phyloP scores from a whole-genome alignment of 75 land plant genomes.

The Azolla pinnata region DNA sequence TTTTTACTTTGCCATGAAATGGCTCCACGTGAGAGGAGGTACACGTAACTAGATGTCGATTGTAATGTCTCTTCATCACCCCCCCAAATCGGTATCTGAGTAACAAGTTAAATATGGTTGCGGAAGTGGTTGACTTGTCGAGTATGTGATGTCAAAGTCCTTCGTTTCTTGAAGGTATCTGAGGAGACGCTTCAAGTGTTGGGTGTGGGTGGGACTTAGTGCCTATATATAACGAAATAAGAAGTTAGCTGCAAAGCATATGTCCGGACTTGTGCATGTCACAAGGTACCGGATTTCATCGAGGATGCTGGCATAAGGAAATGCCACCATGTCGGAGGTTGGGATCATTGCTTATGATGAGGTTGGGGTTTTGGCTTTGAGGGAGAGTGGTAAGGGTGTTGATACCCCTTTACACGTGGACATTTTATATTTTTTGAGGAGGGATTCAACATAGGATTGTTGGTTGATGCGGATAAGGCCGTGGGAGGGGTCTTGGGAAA shows the following conservation, averaged over 20 bases:
- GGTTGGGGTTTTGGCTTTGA: background rate
- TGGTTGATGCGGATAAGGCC: constrained; percentile 5
- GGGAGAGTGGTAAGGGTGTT: background rate
- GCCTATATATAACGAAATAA: background rate
- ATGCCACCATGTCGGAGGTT: no score
- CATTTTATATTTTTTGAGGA: constrained; percentile 9
- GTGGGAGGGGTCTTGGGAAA: background rate
- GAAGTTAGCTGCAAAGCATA: background rate
- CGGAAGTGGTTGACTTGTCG: background rate
- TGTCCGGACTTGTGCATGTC: constrained; percentile 6
- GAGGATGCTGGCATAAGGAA: constrained; percentile 2
- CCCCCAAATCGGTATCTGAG: constrained; percentile 11
- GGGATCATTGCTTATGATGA: background rate
- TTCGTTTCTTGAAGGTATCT: background rate
- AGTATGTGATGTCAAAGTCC: background rate
- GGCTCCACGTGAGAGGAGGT: background rate
- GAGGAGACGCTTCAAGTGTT: background rate
- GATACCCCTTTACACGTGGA: background rate
- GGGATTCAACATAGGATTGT: background rate
- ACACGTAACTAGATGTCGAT: constrained; percentile 8
- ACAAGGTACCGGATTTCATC: background rate
- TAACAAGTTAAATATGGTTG: constrained; percentile 1
- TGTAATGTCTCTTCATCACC: background rate
- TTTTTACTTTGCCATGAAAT: constrained; percentile 9
- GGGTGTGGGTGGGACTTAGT: background rate